Base-by-base conservation (phyloP, 2,329 filamentous ascomycete species). In the Pseudogymnoascus sp. region DNA sequence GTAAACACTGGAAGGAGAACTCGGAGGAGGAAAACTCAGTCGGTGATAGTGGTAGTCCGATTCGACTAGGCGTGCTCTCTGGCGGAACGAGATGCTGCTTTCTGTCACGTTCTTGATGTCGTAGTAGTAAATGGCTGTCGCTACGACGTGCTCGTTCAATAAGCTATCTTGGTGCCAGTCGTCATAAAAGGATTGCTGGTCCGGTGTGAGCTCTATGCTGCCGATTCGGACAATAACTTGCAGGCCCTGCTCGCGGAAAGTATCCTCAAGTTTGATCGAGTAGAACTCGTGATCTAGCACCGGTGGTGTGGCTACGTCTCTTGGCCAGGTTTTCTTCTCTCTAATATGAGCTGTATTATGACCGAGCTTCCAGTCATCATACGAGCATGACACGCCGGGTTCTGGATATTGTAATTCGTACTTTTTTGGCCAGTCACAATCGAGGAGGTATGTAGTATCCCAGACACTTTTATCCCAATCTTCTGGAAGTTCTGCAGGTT, bases 291-390 rank as follows among this genome's bases (percentile, higher is more conserved):
- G 38, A 41, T 44, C 41, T 41, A 21, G 38, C 38, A 41, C 38
- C 38, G 38, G 38, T 41, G 38, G 38, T 41, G 38, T 41, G 1
- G 38, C 38, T 41, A 15, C 38, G 38, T 41, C 38, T 41, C 38
- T 15, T 41, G 15, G 15, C 38, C 38, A 41, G 38, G 38, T 41
- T 17, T 41, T 41, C 38, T 41, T 41, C 15, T 21, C 38, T 41
- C 38, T 21, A 15, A 41, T 41, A 41, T 21, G 38, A 41, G 38
- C 38, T 15, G 10, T 21, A 33, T 31, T 59, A 5, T 15, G 55
- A 12, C 44, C 44, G 8, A n/a, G n/a, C 27, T 62, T 60, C 61
- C 61, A 62, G n/a, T 60, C 51, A 25, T 33, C 25, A 42, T 62
- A 62, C 6, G 51, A 31, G 12, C 35, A 63, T 9, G 61, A 58